phyloP scores from a whole-genome alignment of 495 filamentous ascomycete genomes.

The Neurospora sp. region DNA sequence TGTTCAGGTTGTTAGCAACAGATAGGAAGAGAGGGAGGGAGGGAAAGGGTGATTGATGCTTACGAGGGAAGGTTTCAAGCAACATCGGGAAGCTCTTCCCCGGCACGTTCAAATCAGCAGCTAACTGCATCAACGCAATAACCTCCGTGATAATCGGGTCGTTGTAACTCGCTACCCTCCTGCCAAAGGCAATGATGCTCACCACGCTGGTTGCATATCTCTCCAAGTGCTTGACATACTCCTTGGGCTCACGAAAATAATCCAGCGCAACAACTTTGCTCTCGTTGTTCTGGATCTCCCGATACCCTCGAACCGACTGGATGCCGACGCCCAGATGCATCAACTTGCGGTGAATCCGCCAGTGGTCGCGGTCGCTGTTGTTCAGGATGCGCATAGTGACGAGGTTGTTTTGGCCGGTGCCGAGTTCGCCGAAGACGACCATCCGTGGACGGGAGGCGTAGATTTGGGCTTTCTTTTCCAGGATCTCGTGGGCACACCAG shows the following conservation, averaged over 20 bases:
- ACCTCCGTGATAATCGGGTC: slow-evolving; percentile 52
- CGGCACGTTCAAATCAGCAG: slow-evolving; percentile 55
- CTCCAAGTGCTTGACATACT: slow-evolving; percentile 54
- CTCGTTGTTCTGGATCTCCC: slow-evolving; percentile 51
- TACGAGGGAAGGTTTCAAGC: slow-evolving; percentile 47
- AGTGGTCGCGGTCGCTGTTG: slow-evolving; percentile 44
- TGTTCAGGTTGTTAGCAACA: slow-evolving; percentile 19
- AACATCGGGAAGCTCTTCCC: slow-evolving; percentile 53
- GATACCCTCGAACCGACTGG: slow-evolving; percentile 50
- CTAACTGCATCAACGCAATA: slow-evolving; percentile 53
- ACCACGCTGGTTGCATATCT: slow-evolving; percentile 56
- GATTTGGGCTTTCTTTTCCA: slow-evolving; percentile 47
- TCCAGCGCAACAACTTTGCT: slow-evolving; percentile 42
- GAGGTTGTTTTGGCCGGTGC: slow-evolving; percentile 46
- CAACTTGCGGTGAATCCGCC: slow-evolving; percentile 51
- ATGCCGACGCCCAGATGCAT: slow-evolving; percentile 51
- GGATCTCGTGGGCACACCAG: slow-evolving; percentile 44
- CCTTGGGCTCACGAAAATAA: slow-evolving; percentile 33
- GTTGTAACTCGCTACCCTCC: slow-evolving; percentile 46
- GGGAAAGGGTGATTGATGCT: slow-evolving; percentile 1
- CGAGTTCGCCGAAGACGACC: slow-evolving; percentile 52
- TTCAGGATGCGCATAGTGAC: slow-evolving; percentile 44
- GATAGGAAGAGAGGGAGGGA: background rate
- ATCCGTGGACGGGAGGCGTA: slow-evolving; percentile 45
- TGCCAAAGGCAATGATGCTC: slow-evolving; percentile 52